Percentiles rank a stretch among this genome's conserved stretches.
Evolutionary conservation across 2,329 filamentous ascomycete genomes (phyloP).

Genomic region (Aureobasidium vineae): DNA sequence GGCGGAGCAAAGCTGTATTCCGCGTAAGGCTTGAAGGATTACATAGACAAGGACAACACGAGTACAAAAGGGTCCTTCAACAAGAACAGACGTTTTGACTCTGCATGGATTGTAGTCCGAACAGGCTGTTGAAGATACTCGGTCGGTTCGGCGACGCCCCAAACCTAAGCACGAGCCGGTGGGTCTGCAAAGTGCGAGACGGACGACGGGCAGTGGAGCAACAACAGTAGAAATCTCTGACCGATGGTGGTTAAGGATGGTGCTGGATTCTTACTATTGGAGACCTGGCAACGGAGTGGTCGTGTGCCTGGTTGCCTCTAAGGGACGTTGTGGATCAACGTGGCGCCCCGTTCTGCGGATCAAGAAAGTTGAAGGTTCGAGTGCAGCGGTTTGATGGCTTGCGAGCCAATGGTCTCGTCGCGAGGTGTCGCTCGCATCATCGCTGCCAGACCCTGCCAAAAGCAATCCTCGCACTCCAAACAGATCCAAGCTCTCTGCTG

Average conservation of each 20-base stretch:
- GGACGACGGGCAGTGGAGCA: not conserved
- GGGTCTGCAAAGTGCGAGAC: not conserved
- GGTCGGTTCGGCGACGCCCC: constrained; percentile 5
- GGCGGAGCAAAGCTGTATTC: not conserved
- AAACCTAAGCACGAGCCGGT: constrained; percentile 8
- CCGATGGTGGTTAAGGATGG: not conserved
- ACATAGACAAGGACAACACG: not conserved
- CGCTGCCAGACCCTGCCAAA: constrained; percentile 4
- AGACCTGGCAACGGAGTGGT: constrained; percentile 1
- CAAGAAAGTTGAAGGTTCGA: not conserved
- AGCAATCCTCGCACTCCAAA: constrained; percentile 6
- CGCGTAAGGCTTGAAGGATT: not conserved
- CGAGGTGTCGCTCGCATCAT: constrained; percentile 10
- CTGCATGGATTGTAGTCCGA: not conserved
- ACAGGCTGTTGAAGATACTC: not conserved
- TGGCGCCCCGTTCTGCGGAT: not conserved
- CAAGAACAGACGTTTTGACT: not conserved
- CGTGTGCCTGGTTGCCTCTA: not conserved
- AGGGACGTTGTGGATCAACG: not conserved
- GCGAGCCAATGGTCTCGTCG: constrained; percentile 5
- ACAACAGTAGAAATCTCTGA: constrained; percentile 2
- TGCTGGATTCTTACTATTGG: not conserved
- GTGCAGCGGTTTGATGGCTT: not conserved
- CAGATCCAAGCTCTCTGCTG: constrained; percentile 5
- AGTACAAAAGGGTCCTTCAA: not conserved